Percentiles rank a stretch among this genome's conserved stretches.
phyloP scores from a whole-genome alignment of 345 rosid genomes.

The Fremontodendron californicum region DNA sequence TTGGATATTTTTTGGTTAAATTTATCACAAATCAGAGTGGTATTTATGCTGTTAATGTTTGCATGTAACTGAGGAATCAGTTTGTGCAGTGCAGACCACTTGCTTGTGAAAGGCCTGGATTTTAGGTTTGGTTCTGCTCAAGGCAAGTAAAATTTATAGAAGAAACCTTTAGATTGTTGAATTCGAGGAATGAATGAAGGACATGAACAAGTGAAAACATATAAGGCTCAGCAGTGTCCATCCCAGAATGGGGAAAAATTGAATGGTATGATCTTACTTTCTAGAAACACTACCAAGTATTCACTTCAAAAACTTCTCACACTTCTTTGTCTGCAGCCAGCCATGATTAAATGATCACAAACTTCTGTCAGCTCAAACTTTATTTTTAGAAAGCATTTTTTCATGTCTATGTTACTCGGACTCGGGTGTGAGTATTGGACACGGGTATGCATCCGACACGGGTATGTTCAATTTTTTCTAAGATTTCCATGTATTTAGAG shows the following conservation, averaged over 20 bases:
- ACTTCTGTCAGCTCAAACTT: not conserved
- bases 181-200: not conserved
- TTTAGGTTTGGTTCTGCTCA: not conserved
- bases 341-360: not conserved
- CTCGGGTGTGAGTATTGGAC: too few species aligned
- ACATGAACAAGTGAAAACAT: not conserved
- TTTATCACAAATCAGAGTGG: not conserved
- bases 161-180: too few species aligned
- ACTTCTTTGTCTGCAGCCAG: not conserved
- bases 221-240: too few species aligned
- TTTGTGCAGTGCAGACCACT: not conserved
- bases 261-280: not conserved
- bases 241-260: not conserved
- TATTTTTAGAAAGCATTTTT: not conserved
- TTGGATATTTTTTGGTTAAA: not conserved
- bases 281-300: not conserved
- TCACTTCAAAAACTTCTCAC: not conserved
- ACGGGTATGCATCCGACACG: too few species aligned
- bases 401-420: too few species aligned
- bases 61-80: not conserved
- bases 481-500: too few species aligned
- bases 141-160: not conserved
- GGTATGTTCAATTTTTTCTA: too few species aligned
- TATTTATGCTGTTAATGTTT: slow-evolving; percentile 1
- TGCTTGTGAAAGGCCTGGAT: not conserved